Evolutionary conservation across 2,329 filamentous ascomycete genomes (phyloP).

Genomic region (Herpotrichia juniperi): DNA sequence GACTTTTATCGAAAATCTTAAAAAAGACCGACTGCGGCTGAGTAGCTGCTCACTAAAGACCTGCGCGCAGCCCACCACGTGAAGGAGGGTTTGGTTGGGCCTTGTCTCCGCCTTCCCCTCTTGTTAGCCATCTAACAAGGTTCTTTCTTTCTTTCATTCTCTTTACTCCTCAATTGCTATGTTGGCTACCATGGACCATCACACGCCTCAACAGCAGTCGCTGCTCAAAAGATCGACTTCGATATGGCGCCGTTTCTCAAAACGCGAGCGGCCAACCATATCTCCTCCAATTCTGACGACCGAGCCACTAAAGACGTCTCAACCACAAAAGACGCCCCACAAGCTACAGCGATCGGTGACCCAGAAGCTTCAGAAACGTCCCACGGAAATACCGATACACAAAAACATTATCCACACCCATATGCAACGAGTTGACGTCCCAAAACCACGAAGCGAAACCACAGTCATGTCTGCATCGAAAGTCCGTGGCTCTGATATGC

Average conservation of each 20-base stretch:
- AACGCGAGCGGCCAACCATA: background rate
- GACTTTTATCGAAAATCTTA: conserved; percentile 2
- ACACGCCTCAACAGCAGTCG: conserved; percentile 5
- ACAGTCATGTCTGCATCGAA: background rate
- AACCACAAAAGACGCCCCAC: background rate
- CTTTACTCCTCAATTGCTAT: background rate
- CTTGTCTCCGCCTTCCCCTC: background rate
- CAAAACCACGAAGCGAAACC: background rate
- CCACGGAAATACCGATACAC: background rate
- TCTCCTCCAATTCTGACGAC: background rate
- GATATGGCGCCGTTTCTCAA: conserved; percentile 15
- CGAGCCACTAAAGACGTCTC: background rate
- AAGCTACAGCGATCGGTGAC: background rate
- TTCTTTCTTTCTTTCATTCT: background rate
- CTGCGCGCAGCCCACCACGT: background rate
- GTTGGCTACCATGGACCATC: conserved; percentile 7
- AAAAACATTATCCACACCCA: conserved; percentile 8
- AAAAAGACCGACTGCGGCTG: conserved; percentile 5
- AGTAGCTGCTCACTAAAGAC: background rate
- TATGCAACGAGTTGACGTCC: conserved; percentile 2
- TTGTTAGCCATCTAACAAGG: background rate
- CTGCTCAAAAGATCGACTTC: conserved; percentile 7
- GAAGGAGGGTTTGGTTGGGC: background rate
- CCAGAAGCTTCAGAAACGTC: conserved; percentile 10
- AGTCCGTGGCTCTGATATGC: conserved; percentile 2